Percentiles rank a stretch among this genome's conserved stretches.
Evolutionary conservation across 164 flowering plant species (phyloP).

Genomic region (Santalum album): DNA sequence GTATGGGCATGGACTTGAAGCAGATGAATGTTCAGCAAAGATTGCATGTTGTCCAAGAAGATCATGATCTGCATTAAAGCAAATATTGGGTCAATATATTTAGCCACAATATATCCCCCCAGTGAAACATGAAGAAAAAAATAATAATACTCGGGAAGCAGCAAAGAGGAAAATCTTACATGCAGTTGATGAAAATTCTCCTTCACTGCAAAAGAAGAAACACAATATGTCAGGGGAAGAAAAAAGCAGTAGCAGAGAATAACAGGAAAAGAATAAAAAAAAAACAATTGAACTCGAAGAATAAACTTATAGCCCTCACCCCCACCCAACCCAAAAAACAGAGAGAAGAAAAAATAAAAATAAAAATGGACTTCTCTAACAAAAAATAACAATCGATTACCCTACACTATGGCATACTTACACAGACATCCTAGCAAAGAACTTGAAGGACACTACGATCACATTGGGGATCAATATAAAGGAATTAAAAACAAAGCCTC

Average conservation of each 20-base stretch:
- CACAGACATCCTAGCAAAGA: too few species aligned
- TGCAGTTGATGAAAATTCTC: conserved; percentile 54
- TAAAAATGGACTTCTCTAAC: too few species aligned
- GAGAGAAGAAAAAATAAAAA: too few species aligned
- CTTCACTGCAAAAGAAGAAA: conserved; percentile 41
- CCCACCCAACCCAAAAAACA: too few species aligned
- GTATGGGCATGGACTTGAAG: conserved; percentile 76
- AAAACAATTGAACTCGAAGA: too few species aligned
- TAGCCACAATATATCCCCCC: not conserved
- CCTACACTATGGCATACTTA: too few species aligned
- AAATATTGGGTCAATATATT: conserved; percentile 1
- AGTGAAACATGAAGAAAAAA: not conserved
- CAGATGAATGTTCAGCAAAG: conserved; percentile 73
- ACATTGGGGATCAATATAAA: too few species aligned
- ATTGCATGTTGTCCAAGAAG: conserved; percentile 58
- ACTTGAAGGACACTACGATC: too few species aligned
- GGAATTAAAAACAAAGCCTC: too few species aligned
- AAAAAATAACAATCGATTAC: too few species aligned
- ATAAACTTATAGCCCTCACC: too few species aligned
- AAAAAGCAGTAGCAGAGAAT: not conserved
- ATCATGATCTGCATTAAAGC: conserved; percentile 62
- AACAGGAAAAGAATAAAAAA: too few species aligned
- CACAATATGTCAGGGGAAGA: conserved; percentile 1
- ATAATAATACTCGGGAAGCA: not conserved
- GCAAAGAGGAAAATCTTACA: conserved; percentile 32